Evolutionary conservation across 805 yeast species (phyloP).

Genomic region (Wickerhamomyces xylosicus): DNA sequence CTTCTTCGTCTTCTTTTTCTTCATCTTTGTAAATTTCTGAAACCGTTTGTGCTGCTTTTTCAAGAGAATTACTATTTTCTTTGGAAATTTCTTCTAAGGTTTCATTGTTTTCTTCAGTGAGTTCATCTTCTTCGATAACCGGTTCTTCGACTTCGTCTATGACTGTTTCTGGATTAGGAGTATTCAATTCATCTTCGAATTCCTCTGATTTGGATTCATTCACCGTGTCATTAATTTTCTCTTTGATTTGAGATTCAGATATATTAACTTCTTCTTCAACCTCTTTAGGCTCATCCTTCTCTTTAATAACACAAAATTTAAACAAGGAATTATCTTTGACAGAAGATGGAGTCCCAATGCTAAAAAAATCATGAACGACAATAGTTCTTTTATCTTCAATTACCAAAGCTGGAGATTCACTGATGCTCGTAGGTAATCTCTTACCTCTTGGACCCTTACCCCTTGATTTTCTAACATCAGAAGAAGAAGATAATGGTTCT

Average conservation of each 20-base stretch:
- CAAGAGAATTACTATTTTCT: neutral
- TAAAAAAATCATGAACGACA: slow-evolving; percentile 13
- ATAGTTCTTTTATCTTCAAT: slow-evolving; percentile 16
- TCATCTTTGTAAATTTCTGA: neutral
- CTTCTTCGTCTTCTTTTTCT: neutral
- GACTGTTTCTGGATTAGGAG: too few species aligned
- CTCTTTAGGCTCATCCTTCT: too few species aligned
- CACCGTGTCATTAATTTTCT: neutral
- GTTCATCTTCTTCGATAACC: too few species aligned
- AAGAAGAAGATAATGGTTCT: slow-evolving; percentile 4
- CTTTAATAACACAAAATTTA: neutral
- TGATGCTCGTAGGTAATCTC: slow-evolving; percentile 50
- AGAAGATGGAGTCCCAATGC: slow-evolving; percentile 6
- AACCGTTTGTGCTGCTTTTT: neutral
- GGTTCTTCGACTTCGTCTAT: neutral
- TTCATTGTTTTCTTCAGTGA: too few species aligned
- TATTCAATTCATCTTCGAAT: neutral
- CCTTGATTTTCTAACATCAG: slow-evolving; percentile 37
- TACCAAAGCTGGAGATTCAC: slow-evolving; percentile 14
- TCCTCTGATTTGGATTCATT: neutral
- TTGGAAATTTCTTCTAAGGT: too few species aligned
- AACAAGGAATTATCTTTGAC: neutral
- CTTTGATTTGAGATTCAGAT: too few species aligned
- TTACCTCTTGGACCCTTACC: slow-evolving; percentile 71
- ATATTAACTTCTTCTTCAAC: too few species aligned